These are phyloP conservation scores for Xylariaceae sp. DNA, from an alignment of 2,329 filamentous ascomycete genomes.

Conservation along the genomic window DNA sequence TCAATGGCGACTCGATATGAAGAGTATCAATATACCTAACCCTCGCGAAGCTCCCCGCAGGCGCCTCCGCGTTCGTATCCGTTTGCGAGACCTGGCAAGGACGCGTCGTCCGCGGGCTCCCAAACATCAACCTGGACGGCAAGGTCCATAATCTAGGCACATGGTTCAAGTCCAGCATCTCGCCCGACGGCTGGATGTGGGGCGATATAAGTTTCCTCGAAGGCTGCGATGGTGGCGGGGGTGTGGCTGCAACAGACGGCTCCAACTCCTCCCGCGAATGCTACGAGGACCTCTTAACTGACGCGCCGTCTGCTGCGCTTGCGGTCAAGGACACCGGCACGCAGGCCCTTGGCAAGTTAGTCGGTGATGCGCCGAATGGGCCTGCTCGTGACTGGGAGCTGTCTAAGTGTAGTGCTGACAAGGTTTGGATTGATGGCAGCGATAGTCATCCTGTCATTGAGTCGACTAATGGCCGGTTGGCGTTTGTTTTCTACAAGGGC, in stretches of 20 bases:
- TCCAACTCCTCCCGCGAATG: conserved; percentile 20
- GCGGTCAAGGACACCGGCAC: conserved; percentile 13
- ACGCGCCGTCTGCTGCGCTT: conserved; percentile 22
- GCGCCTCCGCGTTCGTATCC: conserved; percentile 25
- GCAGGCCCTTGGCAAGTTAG: conserved; percentile 7
- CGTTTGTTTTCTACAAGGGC: conserved; percentile 15
- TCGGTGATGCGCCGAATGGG: conserved; percentile 11
- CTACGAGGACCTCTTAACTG: conserved; percentile 19
- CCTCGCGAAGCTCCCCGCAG: conserved; percentile 21
- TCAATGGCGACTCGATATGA: too few species aligned
- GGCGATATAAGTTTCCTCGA: conserved; percentile 28
- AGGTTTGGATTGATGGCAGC: conserved; percentile 12
- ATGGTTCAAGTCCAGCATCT: conserved; percentile 22
- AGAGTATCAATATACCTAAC: background rate
- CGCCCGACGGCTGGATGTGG: conserved; percentile 19
- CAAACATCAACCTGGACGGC: conserved; percentile 22
- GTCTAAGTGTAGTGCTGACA: conserved; percentile 8
- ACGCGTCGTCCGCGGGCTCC: conserved; percentile 27
- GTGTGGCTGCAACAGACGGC: conserved; percentile 22
- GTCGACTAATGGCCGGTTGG: conserved; percentile 14
- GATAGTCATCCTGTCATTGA: conserved; percentile 8
- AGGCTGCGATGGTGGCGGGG: conserved; percentile 27
- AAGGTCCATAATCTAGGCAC: conserved; percentile 26
- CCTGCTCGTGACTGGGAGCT: conserved; percentile 13
- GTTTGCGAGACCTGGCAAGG: conserved; percentile 28